Conservation (phyloP, 176 grass and related monocot species). For the Oryza glumipatula region DNA sequence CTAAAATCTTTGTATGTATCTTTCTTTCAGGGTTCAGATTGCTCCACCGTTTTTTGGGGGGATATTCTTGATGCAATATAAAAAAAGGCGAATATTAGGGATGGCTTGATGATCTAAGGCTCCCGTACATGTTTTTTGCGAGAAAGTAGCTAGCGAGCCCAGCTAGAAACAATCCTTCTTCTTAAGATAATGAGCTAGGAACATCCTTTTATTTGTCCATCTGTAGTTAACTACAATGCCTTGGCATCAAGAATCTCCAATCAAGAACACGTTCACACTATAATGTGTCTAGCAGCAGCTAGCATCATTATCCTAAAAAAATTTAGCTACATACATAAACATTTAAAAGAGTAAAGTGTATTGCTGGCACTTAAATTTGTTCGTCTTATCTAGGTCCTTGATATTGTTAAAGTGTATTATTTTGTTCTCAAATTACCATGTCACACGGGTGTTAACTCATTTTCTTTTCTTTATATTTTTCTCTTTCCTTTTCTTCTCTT, state of each 20-base stretch:
- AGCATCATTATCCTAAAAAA: background rate
- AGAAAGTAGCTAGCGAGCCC: background rate
- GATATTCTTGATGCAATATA: background rate
- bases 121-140: background rate
- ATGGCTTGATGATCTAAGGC: background rate
- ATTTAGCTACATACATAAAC: background rate
- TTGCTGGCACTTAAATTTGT: no score
- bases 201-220: background rate
- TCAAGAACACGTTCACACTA: background rate
- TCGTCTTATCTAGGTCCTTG: no score
- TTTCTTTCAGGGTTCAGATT: background rate
- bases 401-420: no score
- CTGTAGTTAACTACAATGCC: conserved; percentile 30
- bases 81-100: no score
- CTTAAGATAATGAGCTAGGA: no score
- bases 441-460: no score
- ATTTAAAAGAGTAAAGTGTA: no score
- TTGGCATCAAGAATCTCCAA: conserved; percentile 2
- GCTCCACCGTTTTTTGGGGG: background rate
- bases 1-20: background rate
- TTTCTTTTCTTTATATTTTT: no score
- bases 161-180: background rate
- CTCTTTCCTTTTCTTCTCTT: no score
- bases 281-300: background rate
- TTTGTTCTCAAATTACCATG: no score